phyloP scores from a whole-genome alignment of 257 asterid genomes.

The Osmanthus fragrans region DNA sequence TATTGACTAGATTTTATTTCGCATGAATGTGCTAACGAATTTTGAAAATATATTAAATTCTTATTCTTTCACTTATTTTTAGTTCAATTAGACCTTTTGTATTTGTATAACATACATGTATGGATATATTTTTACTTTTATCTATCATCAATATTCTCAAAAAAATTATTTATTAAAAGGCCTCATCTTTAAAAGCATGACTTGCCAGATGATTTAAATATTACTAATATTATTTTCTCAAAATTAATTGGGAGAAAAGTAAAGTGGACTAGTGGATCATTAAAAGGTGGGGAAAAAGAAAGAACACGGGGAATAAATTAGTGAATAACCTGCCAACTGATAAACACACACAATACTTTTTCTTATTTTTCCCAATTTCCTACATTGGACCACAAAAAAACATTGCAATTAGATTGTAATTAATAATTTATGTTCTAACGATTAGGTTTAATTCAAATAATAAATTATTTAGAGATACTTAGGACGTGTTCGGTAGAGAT shows the following conservation, averaged over 20 bases:
- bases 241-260: not conserved
- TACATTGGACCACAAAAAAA: conserved; percentile 31
- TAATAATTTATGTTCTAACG: conserved; percentile 17
- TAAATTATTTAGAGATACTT: conserved; percentile 25
- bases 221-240: not conserved
- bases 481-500: too few relatives aligned
- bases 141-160: too few relatives aligned
- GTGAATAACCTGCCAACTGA: not conserved
- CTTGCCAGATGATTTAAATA: too few relatives aligned
- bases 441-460: conserved; percentile 8
- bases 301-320: conserved; percentile 5
- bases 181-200: not conserved
- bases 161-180: not conserved
- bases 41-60: too few relatives aligned
- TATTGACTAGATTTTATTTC: too few relatives aligned
- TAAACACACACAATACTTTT: conserved; percentile 19
- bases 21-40: too few relatives aligned
- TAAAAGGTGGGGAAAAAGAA: conserved; percentile 7
- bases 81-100: too few relatives aligned
- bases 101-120: too few relatives aligned
- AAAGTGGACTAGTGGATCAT: not conserved
- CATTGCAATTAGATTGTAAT: conserved; percentile 37
- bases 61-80: too few relatives aligned
- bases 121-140: too few relatives aligned
- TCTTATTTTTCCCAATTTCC: conserved; percentile 53